Conservation (phyloP, 768 basidiomycete species). For the Tulasnella sp. region DNA sequence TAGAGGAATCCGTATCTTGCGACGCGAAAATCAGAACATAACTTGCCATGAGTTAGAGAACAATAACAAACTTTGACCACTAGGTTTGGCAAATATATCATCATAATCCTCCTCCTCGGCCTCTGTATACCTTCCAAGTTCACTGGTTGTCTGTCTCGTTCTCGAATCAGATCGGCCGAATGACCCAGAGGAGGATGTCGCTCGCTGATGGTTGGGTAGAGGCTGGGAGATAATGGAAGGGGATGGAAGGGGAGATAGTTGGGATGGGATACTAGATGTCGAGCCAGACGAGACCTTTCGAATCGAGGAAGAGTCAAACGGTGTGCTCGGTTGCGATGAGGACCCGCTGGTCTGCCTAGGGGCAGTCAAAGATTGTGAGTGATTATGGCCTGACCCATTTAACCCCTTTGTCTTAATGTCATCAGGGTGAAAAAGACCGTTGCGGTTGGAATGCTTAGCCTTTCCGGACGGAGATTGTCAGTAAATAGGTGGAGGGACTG, state of each 20-base stretch:
- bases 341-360: slow-evolving; percentile 28
- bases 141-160: slow-evolving; percentile 40
- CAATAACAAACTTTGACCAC: slow-evolving; percentile 41
- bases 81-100: slow-evolving; percentile 80
- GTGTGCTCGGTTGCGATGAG: slow-evolving; percentile 48
- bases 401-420: slow-evolving; percentile 71
- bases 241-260: slow-evolving; percentile 21
- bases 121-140: slow-evolving; percentile 80
- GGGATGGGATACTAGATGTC: slow-evolving; percentile 34
- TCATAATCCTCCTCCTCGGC: slow-evolving; percentile 89
- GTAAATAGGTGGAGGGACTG: background rate
- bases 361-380: background rate
- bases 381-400: background rate
- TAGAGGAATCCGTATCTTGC: slow-evolving; percentile 45
- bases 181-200: slow-evolving; percentile 50
- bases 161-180: slow-evolving; percentile 57
- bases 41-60: no score
- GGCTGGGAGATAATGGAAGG: slow-evolving; percentile 10
- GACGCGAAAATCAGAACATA: background rate
- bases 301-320: slow-evolving; percentile 51
- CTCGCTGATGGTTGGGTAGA: slow-evolving; percentile 39
- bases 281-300: slow-evolving; percentile 42
- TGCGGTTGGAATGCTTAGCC: slow-evolving; percentile 63
- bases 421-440: slow-evolving; percentile 78
- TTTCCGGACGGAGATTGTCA: slow-evolving; percentile 19